Evolutionary conservation across 1,284 basidiomycete genomes (phyloP).

Genomic region (Trichosporon sp.): DNA sequence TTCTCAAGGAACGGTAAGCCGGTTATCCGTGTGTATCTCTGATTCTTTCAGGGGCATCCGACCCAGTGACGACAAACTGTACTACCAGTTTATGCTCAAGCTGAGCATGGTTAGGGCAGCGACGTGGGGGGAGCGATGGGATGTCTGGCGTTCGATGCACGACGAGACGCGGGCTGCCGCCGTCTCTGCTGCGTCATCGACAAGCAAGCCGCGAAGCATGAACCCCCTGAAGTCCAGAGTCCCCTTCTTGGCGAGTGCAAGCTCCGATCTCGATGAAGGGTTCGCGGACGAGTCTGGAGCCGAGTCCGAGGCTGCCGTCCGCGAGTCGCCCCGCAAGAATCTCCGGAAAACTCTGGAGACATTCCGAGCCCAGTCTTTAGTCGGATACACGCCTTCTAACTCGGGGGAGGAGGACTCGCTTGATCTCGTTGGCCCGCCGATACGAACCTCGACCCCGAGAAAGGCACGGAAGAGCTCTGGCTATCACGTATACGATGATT

Average conservation of each 20-base stretch:
- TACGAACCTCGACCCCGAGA: slow-evolving; percentile 28
- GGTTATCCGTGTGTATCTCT: not conserved
- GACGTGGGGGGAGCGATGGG: slow-evolving; percentile 56
- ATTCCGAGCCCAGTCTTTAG: slow-evolving; percentile 22
- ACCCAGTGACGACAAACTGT: slow-evolving; percentile 42
- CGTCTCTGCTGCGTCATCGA: not conserved
- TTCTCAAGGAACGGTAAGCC: slow-evolving; percentile 47
- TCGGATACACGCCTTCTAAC: slow-evolving; percentile 26
- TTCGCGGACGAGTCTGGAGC: slow-evolving; percentile 32
- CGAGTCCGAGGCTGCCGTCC: slow-evolving; percentile 19
- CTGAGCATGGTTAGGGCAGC: slow-evolving; percentile 51
- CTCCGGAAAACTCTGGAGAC: slow-evolving; percentile 7
- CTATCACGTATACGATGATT: slow-evolving; percentile 19
- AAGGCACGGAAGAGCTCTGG: slow-evolving; percentile 7
- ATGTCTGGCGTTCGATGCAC: slow-evolving; percentile 41
- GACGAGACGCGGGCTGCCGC: slow-evolving; percentile 7
- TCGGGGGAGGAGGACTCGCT: slow-evolving; percentile 25
- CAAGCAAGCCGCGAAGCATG: not conserved
- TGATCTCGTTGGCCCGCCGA: slow-evolving; percentile 13
- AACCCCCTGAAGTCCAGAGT: slow-evolving; percentile 37
- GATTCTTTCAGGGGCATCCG: slow-evolving; percentile 43
- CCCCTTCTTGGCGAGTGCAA: slow-evolving; percentile 50
- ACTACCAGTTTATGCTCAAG: slow-evolving; percentile 56
- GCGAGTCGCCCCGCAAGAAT: slow-evolving; percentile 27
- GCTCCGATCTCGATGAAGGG: slow-evolving; percentile 52